Evolutionary conservation across 345 rosid genomes (phyloP), one percentile per base, ranked within the genome.

Genomic region (Eucalyptus erythrocorys): DNA sequence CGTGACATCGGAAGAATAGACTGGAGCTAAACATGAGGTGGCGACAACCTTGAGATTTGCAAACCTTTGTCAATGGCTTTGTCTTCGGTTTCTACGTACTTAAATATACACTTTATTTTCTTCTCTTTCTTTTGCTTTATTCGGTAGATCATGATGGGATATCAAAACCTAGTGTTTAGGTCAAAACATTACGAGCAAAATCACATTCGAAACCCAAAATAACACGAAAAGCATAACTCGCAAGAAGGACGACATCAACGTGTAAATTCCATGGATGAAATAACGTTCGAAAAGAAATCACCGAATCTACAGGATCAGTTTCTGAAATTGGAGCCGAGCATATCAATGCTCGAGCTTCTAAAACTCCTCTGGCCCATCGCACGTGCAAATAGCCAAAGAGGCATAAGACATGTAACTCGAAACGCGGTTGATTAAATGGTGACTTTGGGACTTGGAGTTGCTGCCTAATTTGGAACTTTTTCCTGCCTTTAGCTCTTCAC

Each of bases 1-100:
- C 45, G 47, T 92, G 86, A 42, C 90, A 86, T 92, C 80, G 93
- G 92, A 91, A 89, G 90, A 92, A 91, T 90, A 90, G 86, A 88
- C 43, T 59, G 45, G 55, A 88, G 91, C 90, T 87, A 49, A 27
- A 48, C 87, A 88, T 43, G 85, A 90, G 89, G 87, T 89, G 92
- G 92, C 88, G 94, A 95, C 95, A 92, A 88, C 94, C 90, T 94
- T 88, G 95, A 91, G 92, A 90, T 90, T 81, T 88, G 94, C 87
- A 61, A 89, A 37, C 30, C 76, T 64, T 64, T 64, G 76, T n/a
- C 76, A 64, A 64, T n/a, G 76, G 19, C 84, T 76, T 22, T 11
- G 84, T 40, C 84, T 76, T 76, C 15, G 47, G 47, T 76, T 40
- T 40, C 84, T 37, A 11, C 47, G 47, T 37, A 40, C 4, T 76